phyloP scores from a whole-genome alignment of 139 green algal genomes.

The Micractinium conductrix region DNA sequence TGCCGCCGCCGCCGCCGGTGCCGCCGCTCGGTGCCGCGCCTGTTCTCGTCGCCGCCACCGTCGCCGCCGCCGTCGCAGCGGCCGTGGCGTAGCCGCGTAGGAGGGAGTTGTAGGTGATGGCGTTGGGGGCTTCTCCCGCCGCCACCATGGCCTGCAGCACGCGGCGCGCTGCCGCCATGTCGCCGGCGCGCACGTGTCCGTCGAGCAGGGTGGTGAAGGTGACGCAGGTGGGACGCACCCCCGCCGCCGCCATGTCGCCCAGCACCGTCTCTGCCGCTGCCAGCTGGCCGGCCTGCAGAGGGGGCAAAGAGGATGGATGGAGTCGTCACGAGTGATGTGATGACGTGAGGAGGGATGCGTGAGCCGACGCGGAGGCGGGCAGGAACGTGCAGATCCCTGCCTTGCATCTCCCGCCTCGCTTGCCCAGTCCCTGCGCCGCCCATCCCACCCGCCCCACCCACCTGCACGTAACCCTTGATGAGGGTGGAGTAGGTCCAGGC shows the following conservation, averaged over 20 bases:
- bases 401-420: not conserved
- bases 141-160: conserved; percentile 46
- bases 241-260: conserved; percentile 41
- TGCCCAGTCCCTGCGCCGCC: not conserved
- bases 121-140: conserved; percentile 70
- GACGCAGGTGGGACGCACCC: conserved; percentile 51
- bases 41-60: not conserved
- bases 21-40: not conserved
- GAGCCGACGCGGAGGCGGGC: not conserved
- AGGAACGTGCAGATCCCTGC: not conserved
- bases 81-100: conserved; percentile 85
- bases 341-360: not conserved
- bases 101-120: conserved; percentile 85
- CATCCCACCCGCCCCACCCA: not conserved
- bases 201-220: conserved; percentile 81
- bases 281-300: conserved; percentile 36
- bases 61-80: conserved; percentile 56
- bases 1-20: not conserved
- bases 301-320: not conserved
- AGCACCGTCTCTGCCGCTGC: conserved; percentile 32
- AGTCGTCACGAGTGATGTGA: not conserved
- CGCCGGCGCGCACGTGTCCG: conserved; percentile 74
- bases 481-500: conserved; percentile 60
- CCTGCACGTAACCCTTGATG: conserved; percentile 51
- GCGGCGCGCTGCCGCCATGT: conserved; percentile 59